phyloP scores from a whole-genome alignment of 73 alveolate genomes.

The Diophrys sp. region DNA sequence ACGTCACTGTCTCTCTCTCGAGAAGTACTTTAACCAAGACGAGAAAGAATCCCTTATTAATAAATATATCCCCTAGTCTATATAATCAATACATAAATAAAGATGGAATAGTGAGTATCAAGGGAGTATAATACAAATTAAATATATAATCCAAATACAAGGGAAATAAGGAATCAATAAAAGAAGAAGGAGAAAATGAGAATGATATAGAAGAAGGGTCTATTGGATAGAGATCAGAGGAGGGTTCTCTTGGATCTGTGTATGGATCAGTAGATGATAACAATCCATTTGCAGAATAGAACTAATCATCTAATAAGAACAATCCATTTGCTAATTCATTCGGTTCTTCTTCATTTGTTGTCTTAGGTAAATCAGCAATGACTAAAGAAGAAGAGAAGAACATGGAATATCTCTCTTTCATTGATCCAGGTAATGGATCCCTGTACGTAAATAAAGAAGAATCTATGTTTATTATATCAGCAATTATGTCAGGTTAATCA shows the following conservation, averaged over 20 bases:
- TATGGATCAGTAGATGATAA: neutral
- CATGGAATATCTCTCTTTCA: conserved; percentile 46
- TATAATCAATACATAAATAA: no score
- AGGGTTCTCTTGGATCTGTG: neutral
- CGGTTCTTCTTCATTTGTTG: conserved; percentile 3
- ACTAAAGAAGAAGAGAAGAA: neutral
- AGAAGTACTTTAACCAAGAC: conserved; percentile 12
- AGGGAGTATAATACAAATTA: no score
- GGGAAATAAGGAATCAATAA: no score
- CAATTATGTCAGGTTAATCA: conserved; percentile 20
- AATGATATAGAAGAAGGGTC: neutral
- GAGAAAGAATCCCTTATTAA: conserved; percentile 35
- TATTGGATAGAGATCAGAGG: no score
- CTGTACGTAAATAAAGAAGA: conserved; percentile 10
- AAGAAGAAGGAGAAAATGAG: neutral
- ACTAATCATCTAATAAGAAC: neutral
- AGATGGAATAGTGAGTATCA: no score
- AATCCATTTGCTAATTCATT: conserved; percentile 1
- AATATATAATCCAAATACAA: no score
- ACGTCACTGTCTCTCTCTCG: conserved; percentile 25
- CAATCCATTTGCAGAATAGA: neutral
- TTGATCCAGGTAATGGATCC: conserved; percentile 60
- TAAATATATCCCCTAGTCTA: conserved; percentile 58
- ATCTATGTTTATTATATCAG: conserved; percentile 18
- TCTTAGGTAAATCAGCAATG: neutral